Base-by-base conservation (phyloP, 352 stramenopile genomes). In the Detonula confervacea region DNA sequence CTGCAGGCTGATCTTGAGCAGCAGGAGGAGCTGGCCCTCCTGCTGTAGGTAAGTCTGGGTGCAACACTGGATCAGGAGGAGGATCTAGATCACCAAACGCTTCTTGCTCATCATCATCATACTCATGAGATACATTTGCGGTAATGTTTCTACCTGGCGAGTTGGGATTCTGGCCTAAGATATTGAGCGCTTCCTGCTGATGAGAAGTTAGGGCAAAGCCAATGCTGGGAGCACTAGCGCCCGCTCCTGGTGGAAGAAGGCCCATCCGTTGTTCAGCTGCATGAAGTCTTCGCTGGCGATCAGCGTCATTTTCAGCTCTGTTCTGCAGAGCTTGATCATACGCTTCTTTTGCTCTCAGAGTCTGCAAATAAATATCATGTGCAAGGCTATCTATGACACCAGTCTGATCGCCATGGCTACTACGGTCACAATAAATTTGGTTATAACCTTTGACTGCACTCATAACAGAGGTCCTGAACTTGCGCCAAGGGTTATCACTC, bases 331-430 rank as follows among this genome's bases (percentile, higher is more conserved):
- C n/a, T 18, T 25, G 12, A 37, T 35, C 22, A 24, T 37, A 30
- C 22, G 29, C 51, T n/a, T 12, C 35, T 25, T 25, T 60, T 18
- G 51, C 51, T 9, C 30, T 18, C 16, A 33, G 29, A 30, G 12
- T 60, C 22, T 60, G 20, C 16, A 33, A 4, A 35, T 60, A 14
- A 33, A 60, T n/a, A 30, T 60, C 51, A 60, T 60, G 51, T 14
- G 51, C 51, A 25, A 60, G 30, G 12, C 29, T 35, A 20, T 60
- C 22, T 20, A 60, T 60, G 27, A 37, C 51, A 25, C 27, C n/a
- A 0, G 51, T 18, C 20, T 25, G 22, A 18, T 30, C 51, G 5
- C 33, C 33, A 42, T 5, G 5, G 11, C 5, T 5, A 42, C 11
- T 5, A 42, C 33, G 33, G 5, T 12, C 33, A 42, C 5, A 12